Base-by-base conservation (phyloP, 2,329 filamentous ascomycete species). In the Dothideomycetes sp. region DNA sequence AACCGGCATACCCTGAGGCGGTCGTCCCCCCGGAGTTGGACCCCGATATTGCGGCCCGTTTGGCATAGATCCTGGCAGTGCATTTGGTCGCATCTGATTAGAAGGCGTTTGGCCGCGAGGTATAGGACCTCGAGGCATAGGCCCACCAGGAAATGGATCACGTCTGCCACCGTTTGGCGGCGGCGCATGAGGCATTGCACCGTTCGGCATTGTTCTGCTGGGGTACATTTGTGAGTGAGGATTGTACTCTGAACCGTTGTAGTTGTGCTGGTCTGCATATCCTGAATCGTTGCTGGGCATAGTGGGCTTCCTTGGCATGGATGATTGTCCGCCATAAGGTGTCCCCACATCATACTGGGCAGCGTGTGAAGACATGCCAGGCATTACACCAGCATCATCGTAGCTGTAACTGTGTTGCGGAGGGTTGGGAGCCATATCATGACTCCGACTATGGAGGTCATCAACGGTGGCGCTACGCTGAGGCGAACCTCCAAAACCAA, bases 251-350 rank as follows among this genome's bases (percentile, higher is more conserved):
- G n/a, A n/a, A n/a, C n/a, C n/a, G n/a, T n/a, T n/a, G n/a, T n/a
- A n/a, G n/a, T n/a, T n/a, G n/a, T n/a, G n/a, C n/a, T n/a, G n/a
- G n/a, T n/a, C n/a, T n/a, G n/a, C n/a, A n/a, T n/a, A n/a, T n/a
- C n/a, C n/a, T n/a, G n/a, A n/a, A n/a, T n/a, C n/a, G 44, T 4
- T 48, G 49, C 28, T 49, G 48, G 13, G 24, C 25, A 17, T 27
- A 27, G 24, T 35, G n/a, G 19, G 4, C 35, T 29, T 9, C 19
- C 27, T 13, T 29, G 35, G 36, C 20, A 25, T 33, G 5, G 16
- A 25, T 19, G 11, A 22, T 20, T 23, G 36, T 11, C 18, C 11
- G 11, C 13, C 20, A 9, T 25, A 22, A 10, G 15, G 27, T 25
- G 22, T 25, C 15, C 15, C 35, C 5, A 22, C 10, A 12, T n/a